A percentile compares a stretch with the other conserved stretches of the same genome.
phyloP scores from a whole-genome alignment of 139 green algal genomes.

The Tetraselmis striata region DNA sequence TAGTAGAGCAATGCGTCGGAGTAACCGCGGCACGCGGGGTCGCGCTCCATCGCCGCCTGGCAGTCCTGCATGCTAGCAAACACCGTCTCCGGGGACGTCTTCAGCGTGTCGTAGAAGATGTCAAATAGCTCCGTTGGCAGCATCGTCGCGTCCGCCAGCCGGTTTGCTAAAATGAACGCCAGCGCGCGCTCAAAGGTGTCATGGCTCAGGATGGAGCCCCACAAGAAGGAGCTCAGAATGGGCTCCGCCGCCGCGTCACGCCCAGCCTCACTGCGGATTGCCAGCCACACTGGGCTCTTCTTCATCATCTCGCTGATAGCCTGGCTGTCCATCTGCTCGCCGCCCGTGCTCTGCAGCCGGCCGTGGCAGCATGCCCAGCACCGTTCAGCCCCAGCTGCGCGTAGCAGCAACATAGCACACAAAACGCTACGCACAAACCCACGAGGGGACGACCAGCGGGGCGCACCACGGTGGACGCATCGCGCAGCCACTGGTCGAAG shows the following conservation, averaged over 20 bases:
- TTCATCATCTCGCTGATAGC: not conserved
- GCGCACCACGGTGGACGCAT: not conserved
- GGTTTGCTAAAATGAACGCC: constrained; percentile 55
- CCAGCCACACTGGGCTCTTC: constrained; percentile 21
- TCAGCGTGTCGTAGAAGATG: constrained; percentile 19
- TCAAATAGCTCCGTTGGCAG: constrained; percentile 44
- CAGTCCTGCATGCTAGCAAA: not conserved
- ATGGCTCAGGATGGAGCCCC: constrained; percentile 51
- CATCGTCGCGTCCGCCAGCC: constrained; percentile 46
- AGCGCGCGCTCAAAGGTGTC: constrained; percentile 44
- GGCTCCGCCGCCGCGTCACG: constrained; percentile 41
- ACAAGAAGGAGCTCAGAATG: constrained; percentile 55
- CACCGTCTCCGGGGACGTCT: not conserved
- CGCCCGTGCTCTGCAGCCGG: not conserved
- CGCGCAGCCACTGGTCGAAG: not conserved
- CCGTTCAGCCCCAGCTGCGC: too few species aligned
- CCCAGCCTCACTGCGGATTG: constrained; percentile 31
- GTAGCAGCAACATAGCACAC: too few species aligned
- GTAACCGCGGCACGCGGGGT: constrained; percentile 63
- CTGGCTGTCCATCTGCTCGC: not conserved
- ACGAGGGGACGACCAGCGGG: too few species aligned
- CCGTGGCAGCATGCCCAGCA: too few species aligned
- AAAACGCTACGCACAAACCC: too few species aligned
- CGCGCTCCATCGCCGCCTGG: constrained; percentile 21
- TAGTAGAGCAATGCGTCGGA: constrained; percentile 80